Evolutionary conservation across 441 rosid species (phyloP), one percentile per base, ranked within the genome.

Genomic region (Kokia cookei): DNA sequence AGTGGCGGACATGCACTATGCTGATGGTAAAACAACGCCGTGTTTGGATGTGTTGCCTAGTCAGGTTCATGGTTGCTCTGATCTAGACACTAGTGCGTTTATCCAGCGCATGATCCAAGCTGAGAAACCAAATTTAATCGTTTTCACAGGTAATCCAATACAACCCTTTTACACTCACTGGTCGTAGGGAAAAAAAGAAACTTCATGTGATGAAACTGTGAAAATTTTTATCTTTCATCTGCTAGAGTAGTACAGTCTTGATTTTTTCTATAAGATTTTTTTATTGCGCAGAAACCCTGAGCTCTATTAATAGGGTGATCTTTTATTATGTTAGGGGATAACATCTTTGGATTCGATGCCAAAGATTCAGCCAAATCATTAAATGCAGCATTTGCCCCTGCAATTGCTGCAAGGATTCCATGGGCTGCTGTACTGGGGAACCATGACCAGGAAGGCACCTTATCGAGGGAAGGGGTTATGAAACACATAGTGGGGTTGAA

Each of bases 1-100:
- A 83, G 90, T 90, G 47, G 93, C 97, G 12, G 97, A 91, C 65
- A 90, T 91, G 97, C 98, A 90, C 84, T 93, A 77, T 53, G 97
- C 89, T 4, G 50, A 82, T 40, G 95, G 98, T 74, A 87, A 78
- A 80, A 72, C 65, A 68, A 82, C 93, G 14, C 76, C 76, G 51
- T 90, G 95, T 68, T 13, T 65, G 65, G 79, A 91, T 67, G 95
- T 91, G 12, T 74, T 85, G 26, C 85, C 87, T 0, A 74, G 57
- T 47, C 92, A 91, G 76, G 29, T 65, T 29, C 71, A 74, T 35
- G 82, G 83, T 74, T 91, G 95, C 88, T 88, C 95, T 40, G 97
- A 93, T 80, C 91, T 91, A 85, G 89, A 93, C 82, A 91, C 97
- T 78, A 83, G 91, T 67, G 80, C 93, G 73, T 93, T 93, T 74